phyloP scores from a whole-genome alignment of 495 filamentous ascomycete species.

The Talaromyces proteolyticus region DNA sequence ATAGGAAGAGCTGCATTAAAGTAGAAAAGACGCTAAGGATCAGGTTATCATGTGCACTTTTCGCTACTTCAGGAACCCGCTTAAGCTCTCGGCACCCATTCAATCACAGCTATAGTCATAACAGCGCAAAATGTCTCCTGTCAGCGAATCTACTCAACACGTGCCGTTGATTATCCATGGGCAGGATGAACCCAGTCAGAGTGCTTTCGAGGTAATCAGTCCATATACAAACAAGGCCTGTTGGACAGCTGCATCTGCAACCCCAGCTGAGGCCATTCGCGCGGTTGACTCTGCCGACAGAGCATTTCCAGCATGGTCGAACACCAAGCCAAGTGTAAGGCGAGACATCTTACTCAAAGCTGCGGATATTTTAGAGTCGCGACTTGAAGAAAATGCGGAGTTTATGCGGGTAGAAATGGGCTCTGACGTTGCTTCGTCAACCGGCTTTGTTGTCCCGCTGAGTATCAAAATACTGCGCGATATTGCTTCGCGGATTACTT shows the following conservation, averaged over 20 bases:
- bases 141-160: background rate
- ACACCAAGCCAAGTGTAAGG: conserved; percentile 52
- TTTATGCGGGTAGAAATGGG: conserved; percentile 71
- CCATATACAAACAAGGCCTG: conserved; percentile 54
- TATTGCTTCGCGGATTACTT: conserved; percentile 60
- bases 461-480: conserved; percentile 59
- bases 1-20: no score
- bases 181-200: background rate
- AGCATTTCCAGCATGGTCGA: conserved; percentile 69
- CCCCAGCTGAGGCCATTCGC: conserved; percentile 51
- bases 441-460: conserved; percentile 33
- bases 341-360: conserved; percentile 69
- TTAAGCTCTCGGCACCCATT: no score
- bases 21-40: no score
- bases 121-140: background rate
- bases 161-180: conserved; percentile 2
- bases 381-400: conserved; percentile 54
- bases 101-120: no score
- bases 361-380: conserved; percentile 58
- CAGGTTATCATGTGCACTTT: no score
- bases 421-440: conserved; percentile 52
- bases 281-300: conserved; percentile 52
- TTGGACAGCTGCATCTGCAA: conserved; percentile 56
- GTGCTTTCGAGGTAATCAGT: conserved; percentile 55
- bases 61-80: no score